Percentiles rank a stretch among this genome's conserved stretches.
These are phyloP conservation scores for Canavalia gladiata DNA, from an alignment of 306 rosid genomes.

Conservation along the genomic window DNA sequence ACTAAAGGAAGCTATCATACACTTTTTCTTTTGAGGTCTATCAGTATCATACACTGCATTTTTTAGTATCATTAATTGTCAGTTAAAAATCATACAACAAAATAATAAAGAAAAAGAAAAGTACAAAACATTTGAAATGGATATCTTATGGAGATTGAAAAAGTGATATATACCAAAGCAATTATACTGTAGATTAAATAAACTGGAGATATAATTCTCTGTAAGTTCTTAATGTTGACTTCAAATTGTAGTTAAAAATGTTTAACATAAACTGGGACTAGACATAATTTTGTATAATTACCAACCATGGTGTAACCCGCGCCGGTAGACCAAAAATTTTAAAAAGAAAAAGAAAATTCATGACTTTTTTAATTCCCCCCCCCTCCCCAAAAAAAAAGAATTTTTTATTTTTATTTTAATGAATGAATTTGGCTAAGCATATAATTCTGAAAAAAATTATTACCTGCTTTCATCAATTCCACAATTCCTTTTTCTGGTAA, in stretches of 20 bases:
- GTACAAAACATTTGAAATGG: slow-evolving; percentile 17
- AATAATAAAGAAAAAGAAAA: slow-evolving; percentile 12
- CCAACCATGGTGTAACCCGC: slow-evolving; percentile 6
- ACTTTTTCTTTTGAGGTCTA: no score
- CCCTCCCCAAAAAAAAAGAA: neutral
- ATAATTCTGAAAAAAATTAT: neutral
- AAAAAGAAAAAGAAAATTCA: neutral
- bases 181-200: neutral
- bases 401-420: neutral
- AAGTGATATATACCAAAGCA: slow-evolving; percentile 1
- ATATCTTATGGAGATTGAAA: neutral
- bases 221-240: slow-evolving; percentile 17
- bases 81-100: slow-evolving; percentile 26
- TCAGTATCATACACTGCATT: no score
- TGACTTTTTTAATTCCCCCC: slow-evolving; percentile 5
- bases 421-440: slow-evolving; percentile 4
- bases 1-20: neutral
- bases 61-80: slow-evolving; percentile 1
- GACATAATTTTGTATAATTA: neutral
- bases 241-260: slow-evolving; percentile 16
- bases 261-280: slow-evolving; percentile 8
- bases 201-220: neutral
- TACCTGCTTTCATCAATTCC: slow-evolving; percentile 9
- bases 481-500: slow-evolving; percentile 9
- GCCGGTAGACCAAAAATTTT: neutral